These are phyloP conservation scores for Asparagopsis taxiformis DNA, from an alignment of 31 red algal species.

Conservation along the genomic window DNA sequence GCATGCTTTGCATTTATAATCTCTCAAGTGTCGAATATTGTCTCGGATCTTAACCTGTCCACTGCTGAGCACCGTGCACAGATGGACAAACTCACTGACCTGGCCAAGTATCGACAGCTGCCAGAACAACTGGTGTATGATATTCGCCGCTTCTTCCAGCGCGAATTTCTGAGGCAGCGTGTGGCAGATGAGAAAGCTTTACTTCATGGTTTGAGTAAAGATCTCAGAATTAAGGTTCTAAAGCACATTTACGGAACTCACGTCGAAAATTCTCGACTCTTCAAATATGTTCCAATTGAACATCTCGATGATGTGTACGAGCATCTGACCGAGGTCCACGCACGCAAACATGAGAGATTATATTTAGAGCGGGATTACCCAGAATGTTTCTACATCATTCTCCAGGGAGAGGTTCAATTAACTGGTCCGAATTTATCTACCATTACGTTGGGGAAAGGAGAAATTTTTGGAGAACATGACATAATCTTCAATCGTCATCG, in stretches of 20 bases:
- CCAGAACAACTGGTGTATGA: slow-evolving; percentile 25
- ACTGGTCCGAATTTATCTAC: not conserved
- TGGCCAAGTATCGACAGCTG: slow-evolving; percentile 25
- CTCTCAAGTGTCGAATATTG: slow-evolving; percentile 53
- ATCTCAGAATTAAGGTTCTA: slow-evolving; percentile 39
- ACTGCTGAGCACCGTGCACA: slow-evolving; percentile 34
- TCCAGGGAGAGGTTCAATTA: slow-evolving; percentile 25
- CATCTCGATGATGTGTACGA: slow-evolving; percentile 42
- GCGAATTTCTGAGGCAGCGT: slow-evolving; percentile 13
- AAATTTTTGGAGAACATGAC: slow-evolving; percentile 65
- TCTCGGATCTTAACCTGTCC: slow-evolving; percentile 38
- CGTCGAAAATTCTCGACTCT: slow-evolving; percentile 18
- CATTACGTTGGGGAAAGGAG: slow-evolving; percentile 12
- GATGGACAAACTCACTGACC: slow-evolving; percentile 66
- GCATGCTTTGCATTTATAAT: slow-evolving; percentile 77
- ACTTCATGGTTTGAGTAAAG: slow-evolving; percentile 42
- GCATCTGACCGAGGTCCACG: slow-evolving; percentile 20
- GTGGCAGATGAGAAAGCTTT: slow-evolving; percentile 41
- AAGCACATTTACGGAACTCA: slow-evolving; percentile 29
- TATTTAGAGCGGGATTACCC: slow-evolving; percentile 38
- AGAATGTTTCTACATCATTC: slow-evolving; percentile 46
- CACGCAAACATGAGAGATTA: slow-evolving; percentile 4
- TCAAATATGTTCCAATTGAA: slow-evolving; percentile 19
- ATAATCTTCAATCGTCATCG: slow-evolving; percentile 50
- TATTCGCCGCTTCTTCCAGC: slow-evolving; percentile 55